Evolutionary conservation across 768 basidiomycete genomes (phyloP).

Genomic region (Suillus plorans): DNA sequence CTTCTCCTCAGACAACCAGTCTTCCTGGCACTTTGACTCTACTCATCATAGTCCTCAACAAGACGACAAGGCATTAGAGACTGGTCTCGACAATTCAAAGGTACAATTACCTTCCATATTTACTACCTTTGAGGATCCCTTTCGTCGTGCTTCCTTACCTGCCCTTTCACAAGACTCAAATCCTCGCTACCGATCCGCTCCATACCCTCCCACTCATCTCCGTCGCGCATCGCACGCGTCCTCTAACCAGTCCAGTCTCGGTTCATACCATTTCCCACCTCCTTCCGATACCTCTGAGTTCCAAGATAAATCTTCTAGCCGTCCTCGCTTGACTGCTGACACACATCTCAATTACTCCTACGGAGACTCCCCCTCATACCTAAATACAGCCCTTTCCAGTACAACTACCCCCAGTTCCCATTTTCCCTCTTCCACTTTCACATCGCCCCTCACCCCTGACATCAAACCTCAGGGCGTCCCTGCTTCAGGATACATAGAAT

Average conservation of each 20-base stretch:
- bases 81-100: slow-evolving; percentile 45
- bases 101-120: slow-evolving; percentile 78
- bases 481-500: slow-evolving; percentile 43
- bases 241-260: slow-evolving; percentile 36
- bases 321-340: slow-evolving; percentile 52
- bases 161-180: slow-evolving; percentile 42
- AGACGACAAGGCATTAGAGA: slow-evolving; percentile 42
- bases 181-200: slow-evolving; percentile 51
- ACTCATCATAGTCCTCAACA: slow-evolving; percentile 16
- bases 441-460: slow-evolving; percentile 48
- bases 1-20: slow-evolving; percentile 23
- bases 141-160: slow-evolving; percentile 63
- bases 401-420: slow-evolving; percentile 52
- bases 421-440: slow-evolving; percentile 47
- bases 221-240: slow-evolving; percentile 48
- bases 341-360: slow-evolving; percentile 44
- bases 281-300: slow-evolving; percentile 38
- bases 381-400: slow-evolving; percentile 49
- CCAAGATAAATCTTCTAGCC: slow-evolving; percentile 32
- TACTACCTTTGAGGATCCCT: slow-evolving; percentile 62
- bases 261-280: slow-evolving; percentile 58
- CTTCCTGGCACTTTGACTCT: slow-evolving; percentile 27
- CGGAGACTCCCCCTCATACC: slow-evolving; percentile 45
- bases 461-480: slow-evolving; percentile 44
- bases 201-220: slow-evolving; percentile 50